A percentile compares a stretch with the other conserved stretches of the same genome.
These are phyloP conservation scores for Phytopythium helicoides DNA, from an alignment of 352 stramenopile genomes.

Conservation along the genomic window DNA sequence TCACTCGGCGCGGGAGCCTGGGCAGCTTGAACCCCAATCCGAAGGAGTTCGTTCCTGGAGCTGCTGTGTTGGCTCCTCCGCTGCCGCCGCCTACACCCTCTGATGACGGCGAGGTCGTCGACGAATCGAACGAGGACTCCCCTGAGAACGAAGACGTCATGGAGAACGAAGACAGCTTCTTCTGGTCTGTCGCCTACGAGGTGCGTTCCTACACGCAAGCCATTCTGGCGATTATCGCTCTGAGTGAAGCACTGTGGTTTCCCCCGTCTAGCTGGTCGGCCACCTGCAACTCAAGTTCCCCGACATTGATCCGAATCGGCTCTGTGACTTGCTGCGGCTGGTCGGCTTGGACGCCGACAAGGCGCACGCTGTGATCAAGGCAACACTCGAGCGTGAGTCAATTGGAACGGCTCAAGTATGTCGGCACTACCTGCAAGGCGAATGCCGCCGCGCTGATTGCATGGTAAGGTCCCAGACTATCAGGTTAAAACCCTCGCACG, in stretches of 20 bases:
- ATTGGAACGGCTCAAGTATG: conserved; percentile 73
- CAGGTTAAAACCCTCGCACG: no score
- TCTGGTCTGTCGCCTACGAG: conserved; percentile 85
- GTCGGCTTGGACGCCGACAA: conserved; percentile 74
- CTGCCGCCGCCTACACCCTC: conserved; percentile 2
- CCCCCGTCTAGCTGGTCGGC: conserved; percentile 52
- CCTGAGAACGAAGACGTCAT: conserved; percentile 24
- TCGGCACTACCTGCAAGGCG: conserved; percentile 76
- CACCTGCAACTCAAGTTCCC: conserved; percentile 86
- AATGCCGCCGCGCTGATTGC: conserved; percentile 82
- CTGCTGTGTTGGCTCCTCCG: background rate
- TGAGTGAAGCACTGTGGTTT: background rate
- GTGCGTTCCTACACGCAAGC: conserved; percentile 21
- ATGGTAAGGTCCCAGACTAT: conserved; percentile 47
- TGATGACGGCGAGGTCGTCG: conserved; percentile 17
- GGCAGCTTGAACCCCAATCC: conserved; percentile 3
- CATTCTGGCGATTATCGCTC: conserved; percentile 1
- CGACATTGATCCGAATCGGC: conserved; percentile 62
- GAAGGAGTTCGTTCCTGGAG: conserved; percentile 3
- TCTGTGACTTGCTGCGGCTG: conserved; percentile 73
- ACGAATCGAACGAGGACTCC: conserved; percentile 4
- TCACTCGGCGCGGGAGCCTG: background rate
- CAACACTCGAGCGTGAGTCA: conserved; percentile 70
- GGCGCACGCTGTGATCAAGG: conserved; percentile 72
- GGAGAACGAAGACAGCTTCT: conserved; percentile 80